Percentiles rank a stretch among this genome's conserved stretches.
phyloP scores from a whole-genome alignment of 2,329 filamentous ascomycete genomes.

The Immersiporthe knoxdaviesiana region DNA sequence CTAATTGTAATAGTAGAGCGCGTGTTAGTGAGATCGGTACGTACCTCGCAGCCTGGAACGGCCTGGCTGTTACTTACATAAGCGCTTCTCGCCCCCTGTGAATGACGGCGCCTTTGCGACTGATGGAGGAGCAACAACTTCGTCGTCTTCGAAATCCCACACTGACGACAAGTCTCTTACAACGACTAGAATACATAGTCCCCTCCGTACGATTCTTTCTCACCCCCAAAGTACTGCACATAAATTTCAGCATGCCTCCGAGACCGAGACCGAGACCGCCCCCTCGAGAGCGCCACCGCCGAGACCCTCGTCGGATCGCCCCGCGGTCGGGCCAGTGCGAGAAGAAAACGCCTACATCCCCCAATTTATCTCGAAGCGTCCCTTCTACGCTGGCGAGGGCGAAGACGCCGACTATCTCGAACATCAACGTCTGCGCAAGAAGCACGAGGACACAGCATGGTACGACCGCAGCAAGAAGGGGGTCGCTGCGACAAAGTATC shows the following conservation, averaged over 20 bases:
- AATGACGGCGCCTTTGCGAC: not conserved
- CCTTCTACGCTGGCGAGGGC: slow-evolving; percentile 87
- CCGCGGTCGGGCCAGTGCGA: slow-evolving; percentile 52
- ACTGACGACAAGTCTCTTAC: no score
- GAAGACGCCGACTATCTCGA: slow-evolving; percentile 87
- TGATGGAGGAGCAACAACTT: not conserved
- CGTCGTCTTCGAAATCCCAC: not conserved
- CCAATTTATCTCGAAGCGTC: slow-evolving; percentile 95
- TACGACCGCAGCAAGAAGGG: slow-evolving; percentile 90
- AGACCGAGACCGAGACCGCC: no score
- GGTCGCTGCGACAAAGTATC: slow-evolving; percentile 91
- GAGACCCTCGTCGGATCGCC: slow-evolving; percentile 20
- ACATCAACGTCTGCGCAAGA: slow-evolving; percentile 87
- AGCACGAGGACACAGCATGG: slow-evolving; percentile 80
- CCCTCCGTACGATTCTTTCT: not conserved
- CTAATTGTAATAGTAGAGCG: no score
- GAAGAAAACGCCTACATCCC: slow-evolving; percentile 99
- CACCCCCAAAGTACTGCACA: not conserved
- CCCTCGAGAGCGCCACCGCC: no score
- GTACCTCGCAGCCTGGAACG: slow-evolving; percentile 3
- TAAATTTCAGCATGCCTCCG: slow-evolving; percentile 31
- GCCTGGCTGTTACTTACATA: slow-evolving; percentile 10
- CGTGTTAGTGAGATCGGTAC: slow-evolving; percentile 6
- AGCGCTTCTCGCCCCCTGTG: not conserved
- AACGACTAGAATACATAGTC: no score